Base-by-base conservation (phyloP, 148 eudicot genomes). In the Rhododendron molle region DNA sequence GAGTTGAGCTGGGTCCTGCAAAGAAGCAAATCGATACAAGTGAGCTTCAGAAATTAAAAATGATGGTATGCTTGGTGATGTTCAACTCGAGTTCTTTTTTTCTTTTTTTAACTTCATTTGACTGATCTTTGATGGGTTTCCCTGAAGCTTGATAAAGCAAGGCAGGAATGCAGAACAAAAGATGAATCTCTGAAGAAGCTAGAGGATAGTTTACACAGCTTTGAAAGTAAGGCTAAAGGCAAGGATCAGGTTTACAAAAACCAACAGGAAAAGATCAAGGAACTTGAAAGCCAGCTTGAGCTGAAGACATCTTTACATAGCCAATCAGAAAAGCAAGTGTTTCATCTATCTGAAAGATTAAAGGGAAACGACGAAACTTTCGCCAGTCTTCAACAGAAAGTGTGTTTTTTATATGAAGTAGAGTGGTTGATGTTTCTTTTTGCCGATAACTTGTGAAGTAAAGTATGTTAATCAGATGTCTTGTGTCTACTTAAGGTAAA, bases 1-100 rank as follows among this genome's bases (percentile, higher is more conserved):
- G 98, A 15, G 92, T 96, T 81, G 99, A 96, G 83, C 47, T 94
- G 88, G 98, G 96, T 86, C 99, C 98, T 65, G 96, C 90, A 49
- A 93, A 87, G 88, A 92, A 93, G 86, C 99, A 95, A 86, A 72
- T 95, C 18, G 99, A 96, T 80, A 93, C 97, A 26, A 85, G 93
- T 81, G 99, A 96, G 87, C 91, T 96, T 87, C 96, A 94, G 88
- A 96, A 89, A 89, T 89, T 91, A 54, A 96, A 96, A 90, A 40
- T 89, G 84, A 88, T 91, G 99, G 99, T 96, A 91, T 18, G 84
- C 52, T 40, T 46, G 50, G 40, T 62, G 50, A 3, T 65, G 5
- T 32, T 18, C 47, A 32, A 47, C 32, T 58, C 18, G 0, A 26
- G 38, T 40, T 40, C 3, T 20, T 60, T 40, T 1, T 26, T 10